Base-by-base conservation (phyloP, 306 rosid species). In the Begonia loranthoides region DNA sequence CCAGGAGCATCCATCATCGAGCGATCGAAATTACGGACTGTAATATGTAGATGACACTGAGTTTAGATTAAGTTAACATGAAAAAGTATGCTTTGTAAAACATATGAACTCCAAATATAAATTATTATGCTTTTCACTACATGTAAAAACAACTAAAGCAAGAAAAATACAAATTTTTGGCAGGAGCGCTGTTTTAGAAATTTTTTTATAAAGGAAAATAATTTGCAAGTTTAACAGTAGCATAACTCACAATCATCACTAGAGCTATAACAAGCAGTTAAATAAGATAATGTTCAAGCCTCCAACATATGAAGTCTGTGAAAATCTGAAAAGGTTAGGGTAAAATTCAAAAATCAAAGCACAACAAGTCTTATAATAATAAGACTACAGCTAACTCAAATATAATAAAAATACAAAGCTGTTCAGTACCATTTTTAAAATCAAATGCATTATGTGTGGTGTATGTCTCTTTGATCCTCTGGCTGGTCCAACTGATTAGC, bases 401-500 rank as follows among this genome's bases (percentile, higher is more conserved):
- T 28, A 28, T 3, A 28, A 28, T 22, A 22, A 22, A 22, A 22
- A 22, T 22, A n/a, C n/a, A 50, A 45, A 60, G 56, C 39, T 53
- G 50, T 16, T 34, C 52, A 59, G 24, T 70, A 84, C 95, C 90
- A 41, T 82, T 64, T 55, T 89, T 84, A 58, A 89, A 89, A 72
- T 89, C 97, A 70, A 89, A 89, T 36, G 90, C 90, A 68, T 85
- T 89, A 51, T 62, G 75, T 22, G 78, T 77, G 46, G 81, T 70
- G 73, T 77, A 72, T 17, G 87, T 66, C 56, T 89, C 94, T 73
- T 89, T 89, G 44, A 89, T 64, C 76, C 72, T 85, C 85, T 85
- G 95, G 81, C 94, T 85, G 70, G 95, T 89, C 95, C 97, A 89
- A 60, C 85, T 66, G 69, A 89, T 78, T 66, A 85, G 94, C 95